Evolutionary conservation across 2,329 filamentous ascomycete genomes (phyloP).

Genomic region (Westerdykella aurantiaca): DNA sequence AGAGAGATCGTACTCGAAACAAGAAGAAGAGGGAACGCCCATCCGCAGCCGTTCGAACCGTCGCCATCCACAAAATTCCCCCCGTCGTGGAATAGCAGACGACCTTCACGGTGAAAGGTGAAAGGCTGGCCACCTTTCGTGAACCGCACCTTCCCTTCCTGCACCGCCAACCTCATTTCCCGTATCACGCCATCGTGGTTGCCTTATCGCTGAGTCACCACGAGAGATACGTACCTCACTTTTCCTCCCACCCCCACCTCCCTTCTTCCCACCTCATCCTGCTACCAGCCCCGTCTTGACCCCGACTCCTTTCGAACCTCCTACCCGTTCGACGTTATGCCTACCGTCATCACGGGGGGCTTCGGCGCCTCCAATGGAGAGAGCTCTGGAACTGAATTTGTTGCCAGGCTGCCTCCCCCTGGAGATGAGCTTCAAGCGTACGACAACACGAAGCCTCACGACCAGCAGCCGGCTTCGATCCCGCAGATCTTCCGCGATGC

Average conservation of each 20-base stretch:
- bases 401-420: conserved; percentile 35
- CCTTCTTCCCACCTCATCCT: not conserved
- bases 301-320: no score
- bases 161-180: no score
- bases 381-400: conserved; percentile 35
- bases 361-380: conserved; percentile 11
- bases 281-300: not conserved
- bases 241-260: not conserved
- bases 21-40: no score
- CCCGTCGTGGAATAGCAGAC: no score
- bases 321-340: not conserved
- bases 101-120: no score
- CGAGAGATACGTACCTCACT: not conserved
- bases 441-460: conserved; percentile 29
- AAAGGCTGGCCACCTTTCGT: no score
- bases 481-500: conserved; percentile 49
- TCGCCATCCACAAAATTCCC: no score
- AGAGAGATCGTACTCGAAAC: no score
- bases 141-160: no score
- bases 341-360: conserved; percentile 1
- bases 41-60: no score
- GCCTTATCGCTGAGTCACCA: no score
- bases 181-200: no score
- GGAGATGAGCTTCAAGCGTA: conserved; percentile 32
- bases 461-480: conserved; percentile 32